Evolutionary conservation across 129 eudicot species (phyloP), one percentile per base, ranked within the genome.

Genomic region (Flaveria sonorensis): DNA sequence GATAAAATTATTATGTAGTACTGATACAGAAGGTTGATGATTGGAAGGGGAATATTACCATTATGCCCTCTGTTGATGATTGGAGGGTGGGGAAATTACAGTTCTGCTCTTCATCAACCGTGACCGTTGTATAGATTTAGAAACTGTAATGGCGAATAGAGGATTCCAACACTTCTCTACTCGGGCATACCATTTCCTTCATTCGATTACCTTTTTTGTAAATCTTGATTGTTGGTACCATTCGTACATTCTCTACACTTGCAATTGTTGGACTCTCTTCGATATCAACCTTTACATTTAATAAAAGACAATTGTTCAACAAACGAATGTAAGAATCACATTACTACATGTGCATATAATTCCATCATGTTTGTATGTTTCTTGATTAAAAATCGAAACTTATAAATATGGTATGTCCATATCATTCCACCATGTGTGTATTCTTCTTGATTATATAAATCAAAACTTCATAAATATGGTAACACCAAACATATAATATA

Each of bases 111-210:
- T 32, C 55, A 36, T 48, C 26, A 1, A 23, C 60, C 26, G 48
- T 24, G 32, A 52, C 52, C 20, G 36, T 81, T 63, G 66, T 46
- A 24, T 32, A 57, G 59, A 45, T 77, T 83, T 84, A 92, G 69
- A 78, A 61, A 75, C 89, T 87, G 86, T 90, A 93, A 82, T 90
- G 97, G 86, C 87, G 83, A 77, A 94, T 93, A 68, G 96, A 91
- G 2, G 96, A 86, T 65, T 94, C 98, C 87, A 94, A 72, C 66
- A 86, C 89, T 81, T 91, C 96, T 47, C 81, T 87, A 68, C 89
- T 79, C 7, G 98, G 97, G 85, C 90, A 86, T 30, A 91, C 85
- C 85, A 91, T 78, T 74, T 94, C 97, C 83, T 91, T 91, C 75
- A 91, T 84, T 42, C 92, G 89, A 73, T 53, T 85, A 21, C 93